Evolutionary conservation across 148 eudicot genomes (phyloP).

Genomic region (Camellia granthamiana): DNA sequence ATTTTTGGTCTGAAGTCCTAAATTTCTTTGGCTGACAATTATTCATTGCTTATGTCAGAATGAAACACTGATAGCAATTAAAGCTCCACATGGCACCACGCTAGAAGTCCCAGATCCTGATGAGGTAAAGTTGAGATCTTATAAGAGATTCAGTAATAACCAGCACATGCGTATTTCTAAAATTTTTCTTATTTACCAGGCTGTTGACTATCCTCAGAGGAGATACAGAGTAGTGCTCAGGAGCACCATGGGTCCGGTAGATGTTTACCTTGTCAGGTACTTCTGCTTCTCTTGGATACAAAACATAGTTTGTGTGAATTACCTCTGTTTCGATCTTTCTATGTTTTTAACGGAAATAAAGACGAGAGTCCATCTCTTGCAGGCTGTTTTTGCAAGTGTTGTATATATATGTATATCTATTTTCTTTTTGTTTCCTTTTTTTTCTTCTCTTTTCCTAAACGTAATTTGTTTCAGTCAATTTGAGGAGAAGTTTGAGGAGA

Average conservation of each 20-base stretch:
- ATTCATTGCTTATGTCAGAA: conserved; percentile 46
- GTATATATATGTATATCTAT: not conserved
- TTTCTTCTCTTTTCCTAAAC: not conserved
- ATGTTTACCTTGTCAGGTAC: conserved; percentile 98
- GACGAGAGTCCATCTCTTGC: not conserved
- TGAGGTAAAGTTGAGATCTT: conserved; percentile 41
- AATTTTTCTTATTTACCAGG: conserved; percentile 43
- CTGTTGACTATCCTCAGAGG: conserved; percentile 87
- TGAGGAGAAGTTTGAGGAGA: conserved; percentile 96
- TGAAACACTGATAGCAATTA: conserved; percentile 76
- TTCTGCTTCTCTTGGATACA: conserved; percentile 9
- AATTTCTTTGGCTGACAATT: not conserved
- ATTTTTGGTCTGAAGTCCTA: not conserved
- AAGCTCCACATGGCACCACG: conserved; percentile 86
- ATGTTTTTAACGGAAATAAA: not conserved
- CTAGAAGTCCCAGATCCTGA: conserved; percentile 89
- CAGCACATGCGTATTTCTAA: not conserved
- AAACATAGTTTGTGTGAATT: not conserved
- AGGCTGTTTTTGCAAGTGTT: not conserved
- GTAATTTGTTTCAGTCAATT: conserved; percentile 61
- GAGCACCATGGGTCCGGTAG: conserved; percentile 98
- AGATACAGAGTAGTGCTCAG: conserved; percentile 90
- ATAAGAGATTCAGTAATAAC: not conserved
- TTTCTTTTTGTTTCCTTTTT: not conserved
- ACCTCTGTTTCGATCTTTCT: conserved; percentile 11